These are phyloP conservation scores for Achaetomium macrosporum DNA, from an alignment of 2,329 filamentous ascomycete genomes.

Conservation along the genomic window DNA sequence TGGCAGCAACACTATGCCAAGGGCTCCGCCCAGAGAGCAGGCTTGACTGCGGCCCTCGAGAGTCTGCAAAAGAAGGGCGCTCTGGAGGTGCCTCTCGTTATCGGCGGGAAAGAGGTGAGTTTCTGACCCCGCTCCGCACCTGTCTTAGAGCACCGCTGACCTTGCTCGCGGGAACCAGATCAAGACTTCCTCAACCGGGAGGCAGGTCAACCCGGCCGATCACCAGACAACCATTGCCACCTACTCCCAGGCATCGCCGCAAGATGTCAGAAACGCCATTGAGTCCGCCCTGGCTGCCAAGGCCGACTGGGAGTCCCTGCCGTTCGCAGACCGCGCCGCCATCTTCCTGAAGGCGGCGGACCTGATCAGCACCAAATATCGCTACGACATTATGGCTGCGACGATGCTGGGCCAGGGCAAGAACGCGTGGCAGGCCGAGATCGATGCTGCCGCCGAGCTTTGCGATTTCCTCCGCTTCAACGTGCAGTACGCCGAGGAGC, in stretches of 20 bases:
- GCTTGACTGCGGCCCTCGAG: constrained; percentile 68
- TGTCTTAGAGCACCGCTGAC: not conserved
- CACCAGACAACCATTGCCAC: constrained; percentile 71
- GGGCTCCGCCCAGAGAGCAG: constrained; percentile 71
- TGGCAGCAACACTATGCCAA: constrained; percentile 80
- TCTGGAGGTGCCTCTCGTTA: constrained; percentile 72
- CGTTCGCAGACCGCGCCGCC: constrained; percentile 85
- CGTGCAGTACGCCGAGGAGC: constrained; percentile 85
- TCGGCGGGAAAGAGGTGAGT: constrained; percentile 73
- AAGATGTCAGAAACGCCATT: constrained; percentile 75
- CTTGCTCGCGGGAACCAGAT: constrained; percentile 32
- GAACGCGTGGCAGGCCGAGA: constrained; percentile 99
- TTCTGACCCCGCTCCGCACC: not conserved
- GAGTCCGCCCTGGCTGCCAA: constrained; percentile 81
- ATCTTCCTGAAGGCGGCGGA: constrained; percentile 96
- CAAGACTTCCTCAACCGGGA: constrained; percentile 58
- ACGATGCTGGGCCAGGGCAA: constrained; percentile 97
- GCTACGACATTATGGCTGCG: constrained; percentile 92
- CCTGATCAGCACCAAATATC: constrained; percentile 83
- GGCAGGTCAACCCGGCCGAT: constrained; percentile 76
- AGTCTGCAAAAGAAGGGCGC: constrained; percentile 62
- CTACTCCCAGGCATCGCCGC: constrained; percentile 74
- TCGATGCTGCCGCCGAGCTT: constrained; percentile 87
- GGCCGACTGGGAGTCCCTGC: constrained; percentile 74
- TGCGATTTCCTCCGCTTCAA: constrained; percentile 93